Conservation (phyloP, 805 yeast species). For the Lachancea nothofagi region DNA sequence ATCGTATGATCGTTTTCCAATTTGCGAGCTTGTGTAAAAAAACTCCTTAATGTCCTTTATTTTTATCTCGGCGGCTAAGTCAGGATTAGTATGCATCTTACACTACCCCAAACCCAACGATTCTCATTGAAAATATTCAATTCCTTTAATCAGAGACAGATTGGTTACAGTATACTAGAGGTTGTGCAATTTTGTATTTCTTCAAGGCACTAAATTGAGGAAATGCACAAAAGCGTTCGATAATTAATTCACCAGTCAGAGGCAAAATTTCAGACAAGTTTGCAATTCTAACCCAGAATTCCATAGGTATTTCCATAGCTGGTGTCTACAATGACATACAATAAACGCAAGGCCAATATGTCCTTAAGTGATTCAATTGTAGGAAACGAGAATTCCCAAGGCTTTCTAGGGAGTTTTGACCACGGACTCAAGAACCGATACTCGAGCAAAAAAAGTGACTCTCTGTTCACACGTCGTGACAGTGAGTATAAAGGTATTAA, state of each 20-base stretch:
- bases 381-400: not conserved
- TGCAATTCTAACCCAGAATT: no score
- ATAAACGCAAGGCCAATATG: not conserved
- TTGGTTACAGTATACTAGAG: no score
- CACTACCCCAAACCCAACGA: no score
- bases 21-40: not conserved
- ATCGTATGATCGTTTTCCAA: not conserved
- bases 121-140: no score
- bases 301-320: no score
- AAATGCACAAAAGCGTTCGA: not conserved
- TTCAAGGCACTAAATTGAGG: no score
- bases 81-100: no score
- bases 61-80: constrained; percentile 1
- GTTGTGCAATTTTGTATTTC: no score
- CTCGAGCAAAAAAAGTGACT: constrained; percentile 6
- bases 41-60: no score
- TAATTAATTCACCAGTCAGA: no score
- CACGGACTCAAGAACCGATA: constrained; percentile 1
- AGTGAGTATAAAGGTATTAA: constrained; percentile 1
- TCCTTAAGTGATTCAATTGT: not conserved
- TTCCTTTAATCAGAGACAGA: no score
- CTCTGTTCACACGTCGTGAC: constrained; percentile 3
- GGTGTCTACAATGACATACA: not conserved
- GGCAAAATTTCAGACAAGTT: no score
- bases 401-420: constrained; percentile 1